Evolutionary conservation across 2,329 filamentous ascomycete species (phyloP), one percentile per base, ranked within the genome.

Genomic region (Aspergillus persii): DNA sequence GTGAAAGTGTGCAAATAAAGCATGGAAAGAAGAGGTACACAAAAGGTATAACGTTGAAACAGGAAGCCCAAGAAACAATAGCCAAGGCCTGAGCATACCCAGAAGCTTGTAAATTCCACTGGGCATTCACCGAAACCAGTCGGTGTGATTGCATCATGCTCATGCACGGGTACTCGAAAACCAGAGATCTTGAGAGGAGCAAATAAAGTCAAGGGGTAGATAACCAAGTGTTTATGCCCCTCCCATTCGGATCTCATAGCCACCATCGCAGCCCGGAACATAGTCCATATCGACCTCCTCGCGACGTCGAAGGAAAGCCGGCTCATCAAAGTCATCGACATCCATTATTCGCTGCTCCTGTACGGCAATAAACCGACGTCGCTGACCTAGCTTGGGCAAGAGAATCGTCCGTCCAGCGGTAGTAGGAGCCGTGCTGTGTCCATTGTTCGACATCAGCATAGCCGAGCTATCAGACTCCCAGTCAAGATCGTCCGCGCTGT

Each of bases 251-350:
- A 70, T 47, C 59, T 68, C 64, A 41, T 52, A 49, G 29, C 50
- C 57, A 46, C 44, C 33, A 15, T 30, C 36, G 8, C 11, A 44
- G 26, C 36, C 36, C 47, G 47, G 18, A 26, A 57, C 53, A 58
- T 70, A 69, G 49, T 75, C 64, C 60, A 63, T 58, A 69, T 71
- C 66, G 54, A 77, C 66, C 58, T 80, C 78, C 49, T 79, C 77
- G 44, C 72, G 72, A 56, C 73, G 69, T 47, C 75, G 70, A 54
- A 81, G 66, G 60, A 81, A 81, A 3, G 70, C 57, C 4, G 79
- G 76, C 51, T 81, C 79, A 49, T 76, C 79, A 64, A 81, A 80
- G 64, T 80, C 78, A 56, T 74, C 72, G 8, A 74, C 55, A 49
- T 76, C 72, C 74, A 71, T 73, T 62, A 49, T 58, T 7, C 54